Percentiles rank a stretch among this genome's conserved stretches.
phyloP scores from a whole-genome alignment of 331 rosid genomes.

The Prunus yedoensis region DNA sequence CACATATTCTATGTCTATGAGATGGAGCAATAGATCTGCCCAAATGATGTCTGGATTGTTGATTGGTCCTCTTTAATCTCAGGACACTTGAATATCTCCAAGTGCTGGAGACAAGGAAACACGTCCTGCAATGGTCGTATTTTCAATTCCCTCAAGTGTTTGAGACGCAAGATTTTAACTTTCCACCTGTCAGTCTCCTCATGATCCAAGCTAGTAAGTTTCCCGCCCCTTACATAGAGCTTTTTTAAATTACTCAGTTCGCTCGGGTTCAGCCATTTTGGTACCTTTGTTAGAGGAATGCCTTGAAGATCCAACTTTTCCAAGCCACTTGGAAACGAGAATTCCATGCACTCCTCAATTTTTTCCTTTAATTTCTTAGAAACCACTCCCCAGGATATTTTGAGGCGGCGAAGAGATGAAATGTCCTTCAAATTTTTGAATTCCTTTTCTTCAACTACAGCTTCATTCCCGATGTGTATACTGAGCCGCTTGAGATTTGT shows the following conservation, averaged over 20 bases:
- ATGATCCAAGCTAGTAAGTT: not conserved
- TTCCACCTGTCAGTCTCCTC: not conserved
- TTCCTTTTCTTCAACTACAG: not conserved
- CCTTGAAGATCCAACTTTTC: constrained; percentile 2
- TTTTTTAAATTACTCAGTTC: not conserved
- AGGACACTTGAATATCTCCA: not conserved
- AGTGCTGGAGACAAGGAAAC: not conserved
- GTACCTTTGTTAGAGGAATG: not conserved
- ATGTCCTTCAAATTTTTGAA: not conserved
- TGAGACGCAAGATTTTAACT: constrained; percentile 6
- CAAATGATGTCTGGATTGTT: too few relatives aligned
- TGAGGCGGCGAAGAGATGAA: too few relatives aligned
- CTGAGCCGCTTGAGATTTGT: constrained; percentile 3
- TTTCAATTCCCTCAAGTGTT: not conserved
- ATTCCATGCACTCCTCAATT: not conserved
- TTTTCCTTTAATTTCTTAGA: not conserved
- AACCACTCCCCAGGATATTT: not conserved
- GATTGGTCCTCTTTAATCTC: too few relatives aligned
- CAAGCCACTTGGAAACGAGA: not conserved
- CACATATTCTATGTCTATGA: too few relatives aligned
- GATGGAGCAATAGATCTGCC: too few relatives aligned
- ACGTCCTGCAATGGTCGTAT: not conserved
- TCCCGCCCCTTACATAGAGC: constrained; percentile 6
- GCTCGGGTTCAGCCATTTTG: not conserved
- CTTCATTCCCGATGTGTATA: constrained; percentile 3